Conservation (phyloP, 768 basidiomycete genomes). For the Sporobolomyces pararoseus region DNA sequence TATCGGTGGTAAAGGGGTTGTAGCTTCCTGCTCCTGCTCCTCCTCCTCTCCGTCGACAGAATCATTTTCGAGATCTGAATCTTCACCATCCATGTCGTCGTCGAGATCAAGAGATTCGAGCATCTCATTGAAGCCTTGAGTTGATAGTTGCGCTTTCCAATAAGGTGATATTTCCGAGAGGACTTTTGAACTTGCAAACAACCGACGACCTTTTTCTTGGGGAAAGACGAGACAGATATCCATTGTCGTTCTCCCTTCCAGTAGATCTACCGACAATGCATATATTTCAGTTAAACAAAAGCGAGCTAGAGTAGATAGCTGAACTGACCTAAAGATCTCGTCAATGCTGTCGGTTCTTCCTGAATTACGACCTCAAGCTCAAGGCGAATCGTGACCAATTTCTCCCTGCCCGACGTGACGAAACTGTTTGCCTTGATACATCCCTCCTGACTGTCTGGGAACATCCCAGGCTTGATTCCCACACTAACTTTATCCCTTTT, state of each 20-base stretch:
- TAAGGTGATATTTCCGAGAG: conserved; percentile 22
- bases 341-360: background rate
- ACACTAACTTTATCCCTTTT: background rate
- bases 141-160: background rate
- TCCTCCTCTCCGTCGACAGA: background rate
- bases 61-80: conserved; percentile 5
- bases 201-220: background rate
- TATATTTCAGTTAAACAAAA: background rate
- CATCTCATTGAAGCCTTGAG: conserved; percentile 5
- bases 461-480: background rate
- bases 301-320: too few species aligned
- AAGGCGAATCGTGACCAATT: background rate
- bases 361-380: background rate
- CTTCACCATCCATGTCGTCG: background rate
- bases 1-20: too few species aligned
- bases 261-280: background rate
- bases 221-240: conserved; percentile 34
- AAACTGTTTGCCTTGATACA: background rate
- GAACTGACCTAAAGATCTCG: conserved; percentile 3
- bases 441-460: background rate
- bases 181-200: conserved; percentile 7
- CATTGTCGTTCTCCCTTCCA: background rate
- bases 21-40: background rate
- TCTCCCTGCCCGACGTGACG: background rate
- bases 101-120: background rate